Evolutionary conservation across 2,329 filamentous ascomycete genomes (phyloP), one percentile per base, ranked within the genome.

Genomic region (Myriangium duriaei): DNA sequence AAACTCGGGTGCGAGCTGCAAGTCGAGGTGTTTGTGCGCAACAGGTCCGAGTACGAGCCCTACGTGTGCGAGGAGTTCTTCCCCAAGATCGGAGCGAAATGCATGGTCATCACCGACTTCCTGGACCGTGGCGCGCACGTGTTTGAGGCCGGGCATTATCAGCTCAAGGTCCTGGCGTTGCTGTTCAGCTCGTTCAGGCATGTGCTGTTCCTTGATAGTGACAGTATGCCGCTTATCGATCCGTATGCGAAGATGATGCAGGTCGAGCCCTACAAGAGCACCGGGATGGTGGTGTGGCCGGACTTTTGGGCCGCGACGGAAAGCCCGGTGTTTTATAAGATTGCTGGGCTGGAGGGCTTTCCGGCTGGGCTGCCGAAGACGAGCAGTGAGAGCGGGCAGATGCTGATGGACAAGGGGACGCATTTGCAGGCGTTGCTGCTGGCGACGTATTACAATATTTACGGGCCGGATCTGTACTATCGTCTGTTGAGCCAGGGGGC

Each of bases 111-210:
- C 4, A 59, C 60, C 2, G 55, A 60, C n/a, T 59, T 65, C 6
- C 45, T 68, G 4, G 45, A 53, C 11, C 24, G 28, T 4, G 43
- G 43, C 33, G 32, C 26, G 9, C 37, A 43, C 14, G 30, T 48
- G 4, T 47, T 56, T 6, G 47, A 56, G 10, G 57, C 68, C 34
- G 48, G 53, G 11, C 57, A 60, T 13, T 69, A 64, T 47, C 66
- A 69, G 44, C 59, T 64, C 47, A 70, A 70, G 45, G 52, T 57
- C 1, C 60, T 69, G 21, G 60, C 65, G 1, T 61, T 69, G 48
- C 51, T 69, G 4, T 65, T 69, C 46, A 67, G 63, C 5, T 63
- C 63, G 0, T 71, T 69, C 38, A 60, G 66, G 42, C 55, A 66
- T 16, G 56, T 69, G 7, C 53, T 70, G 4, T 69, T 67, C 46